Percentiles rank a stretch among this genome's conserved stretches.
Conservation (phyloP, 176 grass and related monocot species). For the Themeda triandra region DNA sequence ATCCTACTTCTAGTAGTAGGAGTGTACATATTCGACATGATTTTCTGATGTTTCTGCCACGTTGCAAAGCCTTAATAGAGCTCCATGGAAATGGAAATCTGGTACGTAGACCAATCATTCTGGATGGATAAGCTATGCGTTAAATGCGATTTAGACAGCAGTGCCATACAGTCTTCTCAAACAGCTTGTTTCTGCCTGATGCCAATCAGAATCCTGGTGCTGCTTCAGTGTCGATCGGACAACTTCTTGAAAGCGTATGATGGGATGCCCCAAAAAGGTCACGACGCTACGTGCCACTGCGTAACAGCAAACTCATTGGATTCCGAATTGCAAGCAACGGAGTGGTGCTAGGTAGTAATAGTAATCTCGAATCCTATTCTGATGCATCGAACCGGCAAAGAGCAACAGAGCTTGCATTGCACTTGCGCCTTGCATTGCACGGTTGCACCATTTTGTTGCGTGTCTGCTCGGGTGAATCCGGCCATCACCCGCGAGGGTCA, state of each 20-base stretch:
- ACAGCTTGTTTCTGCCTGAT: not conserved
- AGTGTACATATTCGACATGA: not conserved
- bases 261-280: not conserved
- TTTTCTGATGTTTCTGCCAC: not conserved
- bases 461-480: not conserved
- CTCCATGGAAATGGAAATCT: not conserved
- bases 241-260: not conserved
- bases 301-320: not conserved
- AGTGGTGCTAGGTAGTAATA: too few species aligned
- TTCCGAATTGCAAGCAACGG: not conserved
- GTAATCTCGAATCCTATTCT: not conserved
- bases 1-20: not conserved
- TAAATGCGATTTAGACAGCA: conserved; percentile 17
- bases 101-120: too few species aligned
- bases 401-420: too few species aligned
- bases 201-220: not conserved
- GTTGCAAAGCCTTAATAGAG: not conserved
- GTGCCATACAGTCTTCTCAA: not conserved
- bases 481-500: not conserved
- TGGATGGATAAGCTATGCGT: not conserved
- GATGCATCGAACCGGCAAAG: not conserved
- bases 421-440: not conserved
- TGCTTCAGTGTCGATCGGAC: not conserved
- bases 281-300: not conserved
- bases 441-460: not conserved